These are phyloP conservation scores for Flaveria bidentis DNA, from an alignment of 129 eudicot genomes.

Conservation along the genomic window DNA sequence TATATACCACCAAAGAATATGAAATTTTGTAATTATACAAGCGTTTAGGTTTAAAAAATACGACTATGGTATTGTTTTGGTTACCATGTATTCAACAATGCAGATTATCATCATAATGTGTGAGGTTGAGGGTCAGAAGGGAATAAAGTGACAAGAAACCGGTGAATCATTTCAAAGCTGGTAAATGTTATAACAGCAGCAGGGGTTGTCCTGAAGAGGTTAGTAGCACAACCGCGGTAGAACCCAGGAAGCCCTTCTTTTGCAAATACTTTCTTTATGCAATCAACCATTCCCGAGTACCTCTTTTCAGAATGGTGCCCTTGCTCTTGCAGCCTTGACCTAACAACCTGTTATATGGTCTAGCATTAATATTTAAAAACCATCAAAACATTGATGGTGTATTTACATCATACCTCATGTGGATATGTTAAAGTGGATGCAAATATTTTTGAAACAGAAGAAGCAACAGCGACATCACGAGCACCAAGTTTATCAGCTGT, in stretches of 20 bases:
- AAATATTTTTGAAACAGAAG: slow-evolving; percentile 88
- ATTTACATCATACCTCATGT: slow-evolving; percentile 70
- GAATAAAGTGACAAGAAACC: slow-evolving; percentile 58
- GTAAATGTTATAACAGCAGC: slow-evolving; percentile 97
- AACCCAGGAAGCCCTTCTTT: slow-evolving; percentile 82
- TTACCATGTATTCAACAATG: not conserved
- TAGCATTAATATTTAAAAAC: not conserved
- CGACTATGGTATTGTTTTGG: not conserved
- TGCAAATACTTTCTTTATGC: slow-evolving; percentile 69
- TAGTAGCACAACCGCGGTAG: slow-evolving; percentile 96
- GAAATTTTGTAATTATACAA: slow-evolving; percentile 7
- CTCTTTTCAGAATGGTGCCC: slow-evolving; percentile 93
- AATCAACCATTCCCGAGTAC: slow-evolving; percentile 76
- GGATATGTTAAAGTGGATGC: slow-evolving; percentile 97
- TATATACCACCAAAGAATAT: not conserved
- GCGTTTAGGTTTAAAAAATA: not conserved
- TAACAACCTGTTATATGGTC: slow-evolving; percentile 64
- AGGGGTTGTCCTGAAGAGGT: slow-evolving; percentile 85
- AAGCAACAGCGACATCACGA: slow-evolving; percentile 87
- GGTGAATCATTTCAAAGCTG: slow-evolving; percentile 96
- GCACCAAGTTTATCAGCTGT: slow-evolving; percentile 72
- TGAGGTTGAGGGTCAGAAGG: slow-evolving; percentile 66
- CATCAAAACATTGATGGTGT: not conserved
- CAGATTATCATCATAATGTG: slow-evolving; percentile 46
- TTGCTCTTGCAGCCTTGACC: slow-evolving; percentile 96